Conservation (phyloP, 2,329 filamentous ascomycete species). For the Pestalotiopsis sp. region DNA sequence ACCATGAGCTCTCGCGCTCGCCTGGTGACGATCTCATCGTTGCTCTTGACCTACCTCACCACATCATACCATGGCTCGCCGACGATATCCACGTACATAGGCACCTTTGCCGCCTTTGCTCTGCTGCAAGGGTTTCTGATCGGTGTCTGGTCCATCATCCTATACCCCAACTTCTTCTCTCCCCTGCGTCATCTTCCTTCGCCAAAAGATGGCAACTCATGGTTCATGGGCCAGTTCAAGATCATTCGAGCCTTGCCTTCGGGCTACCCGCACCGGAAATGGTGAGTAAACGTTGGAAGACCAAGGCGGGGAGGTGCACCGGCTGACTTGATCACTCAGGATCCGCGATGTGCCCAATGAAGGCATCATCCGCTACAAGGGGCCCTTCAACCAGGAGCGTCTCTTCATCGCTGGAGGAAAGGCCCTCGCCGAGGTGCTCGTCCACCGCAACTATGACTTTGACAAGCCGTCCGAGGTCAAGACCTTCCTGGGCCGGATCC, state of each 20-base stretch:
- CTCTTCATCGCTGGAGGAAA: conserved; percentile 58
- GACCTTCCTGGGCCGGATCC: conserved; percentile 60
- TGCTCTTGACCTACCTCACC: conserved; percentile 33
- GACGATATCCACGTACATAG: conserved; percentile 34
- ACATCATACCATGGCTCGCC: conserved; percentile 30
- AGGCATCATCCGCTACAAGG: conserved; percentile 69
- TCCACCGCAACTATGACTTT: conserved; percentile 72
- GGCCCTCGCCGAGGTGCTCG: conserved; percentile 70
- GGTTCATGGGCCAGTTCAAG: conserved; percentile 50
- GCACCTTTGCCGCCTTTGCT: conserved; percentile 39
- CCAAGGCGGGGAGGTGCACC: background rate
- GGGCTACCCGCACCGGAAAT: conserved; percentile 49
- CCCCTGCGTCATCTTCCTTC: conserved; percentile 51
- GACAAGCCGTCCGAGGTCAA: conserved; percentile 61
- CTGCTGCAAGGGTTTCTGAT: conserved; percentile 36
- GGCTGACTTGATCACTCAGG: conserved; percentile 43
- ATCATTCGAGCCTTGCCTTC: conserved; percentile 42
- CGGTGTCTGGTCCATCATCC: conserved; percentile 43
- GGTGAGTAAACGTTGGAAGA: conserved; percentile 35
- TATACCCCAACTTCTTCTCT: conserved; percentile 54
- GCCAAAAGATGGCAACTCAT: conserved; percentile 42
- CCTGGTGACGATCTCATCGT: conserved; percentile 22
- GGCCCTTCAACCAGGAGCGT: conserved; percentile 36
- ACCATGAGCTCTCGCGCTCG: background rate
- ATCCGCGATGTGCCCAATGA: conserved; percentile 64